Evolutionary conservation across 176 grass and related monocot genomes (phyloP), one percentile per base, ranked within the genome.

Genomic region (Zizania latifolia): DNA sequence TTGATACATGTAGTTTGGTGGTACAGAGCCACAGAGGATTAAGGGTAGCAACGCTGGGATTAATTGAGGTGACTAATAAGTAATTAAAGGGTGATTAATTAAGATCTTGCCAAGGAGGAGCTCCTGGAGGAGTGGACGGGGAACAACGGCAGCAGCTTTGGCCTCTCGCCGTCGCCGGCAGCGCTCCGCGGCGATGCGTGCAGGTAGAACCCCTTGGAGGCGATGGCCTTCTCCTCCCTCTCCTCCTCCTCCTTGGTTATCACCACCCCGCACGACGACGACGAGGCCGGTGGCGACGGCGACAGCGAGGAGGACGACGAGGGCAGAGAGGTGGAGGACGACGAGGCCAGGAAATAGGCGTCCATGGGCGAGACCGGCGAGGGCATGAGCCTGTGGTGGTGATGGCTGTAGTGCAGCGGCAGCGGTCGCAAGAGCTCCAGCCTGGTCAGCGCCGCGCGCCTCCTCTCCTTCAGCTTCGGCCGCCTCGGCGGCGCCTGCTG

Each of bases 321-420:
- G 28, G 71, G 44, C 5, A 32, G 10, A 1, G 80, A 79, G 0
- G 82, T 44, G n/a, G 61, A 24, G 10, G 80, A 79, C 1, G 82
- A 44, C 26, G 45, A 54, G 7, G 69, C 58, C 24, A 90, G 14
- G 2, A 33, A 19, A 71, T 58, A 81, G 15, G 89, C 57, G 67
- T 92, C 92, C 71, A 95, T 82, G 61, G 86, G 77, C 19, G 92
- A 95, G 4, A 95, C 82, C 51, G 92, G 92, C 55, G 89, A 95
- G 34, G 80, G 62, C 43, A 78, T 33, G 10, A 80, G 3, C 16
- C 53, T 4, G 75, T 61, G 36, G 46, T 68, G 68, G 46, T 73
- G 61, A 17, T 76, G 9, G 68, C 65, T n/a, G 70, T 85, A 77
- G 60, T 80, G 87, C 30, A 78, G 39, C 9, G 81, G 40, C 27